Base-by-base conservation (phyloP, 140 eudicot species). In the Bidens hawaiensis region DNA sequence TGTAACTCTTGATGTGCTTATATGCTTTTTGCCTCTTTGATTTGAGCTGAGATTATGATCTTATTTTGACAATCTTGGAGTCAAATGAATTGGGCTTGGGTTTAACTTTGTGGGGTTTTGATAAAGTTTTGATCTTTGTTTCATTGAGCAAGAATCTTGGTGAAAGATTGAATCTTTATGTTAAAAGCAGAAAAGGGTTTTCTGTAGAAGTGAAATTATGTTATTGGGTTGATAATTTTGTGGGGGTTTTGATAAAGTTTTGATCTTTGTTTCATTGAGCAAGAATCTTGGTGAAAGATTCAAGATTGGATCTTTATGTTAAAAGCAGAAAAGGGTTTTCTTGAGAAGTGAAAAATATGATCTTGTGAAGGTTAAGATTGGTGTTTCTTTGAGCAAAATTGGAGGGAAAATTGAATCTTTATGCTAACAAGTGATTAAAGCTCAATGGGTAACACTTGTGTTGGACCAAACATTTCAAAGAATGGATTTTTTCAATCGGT, bases 381-480 rank as follows among this genome's bases (percentile, higher is more conserved):
- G 48, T 65, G 47, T 5, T 49, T 65, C 23, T 4, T 65, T 31
- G 6, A 26, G 40, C 61, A 5, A 26, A n/a, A 0, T 26, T 54
- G 61, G 61, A 25, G 61, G 27, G 26, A 53, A 36, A 53, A 36
- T 36, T 36, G 60, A 22, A 26, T 53, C 40, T 53, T 53, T 53
- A 14, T 54, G 61, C n/a, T 54, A 23, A 54, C 0, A 26, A 54
- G 40, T 15, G 26, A n/a, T n/a, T 26, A 5, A 54, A 6, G 40
- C 21, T 54, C 61, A 54, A 54, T 54, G 61, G 61, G 61, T 38
- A 54, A 54, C 27, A 54, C 61, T n/a, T 54, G 61, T 54, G 61
- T 54, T 54, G 61, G 61, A 26, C 61, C 61, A 27, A 54, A 26
- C 27, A 54, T 54, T 54, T 25, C 61, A 13, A 54, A 54, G 27